Percentiles rank a stretch among this genome's conserved stretches.
phyloP scores from a whole-genome alignment of 2,329 filamentous ascomycete species.

The Neonectria magnoliae region DNA sequence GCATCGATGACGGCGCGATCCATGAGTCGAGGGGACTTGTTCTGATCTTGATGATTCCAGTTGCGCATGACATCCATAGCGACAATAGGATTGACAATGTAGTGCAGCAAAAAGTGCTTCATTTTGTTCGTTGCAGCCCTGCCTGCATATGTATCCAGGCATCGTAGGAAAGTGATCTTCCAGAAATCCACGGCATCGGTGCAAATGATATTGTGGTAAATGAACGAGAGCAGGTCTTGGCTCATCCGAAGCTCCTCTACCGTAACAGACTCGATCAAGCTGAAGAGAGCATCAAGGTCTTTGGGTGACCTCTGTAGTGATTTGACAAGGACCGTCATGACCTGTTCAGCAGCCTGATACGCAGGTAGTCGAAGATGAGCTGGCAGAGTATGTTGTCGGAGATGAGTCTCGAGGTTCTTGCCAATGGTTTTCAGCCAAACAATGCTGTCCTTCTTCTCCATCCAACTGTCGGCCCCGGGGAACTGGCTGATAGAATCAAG shows the following conservation, averaged over 20 bases:
- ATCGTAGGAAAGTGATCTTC: slow-evolving; percentile 82
- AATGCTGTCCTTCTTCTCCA: slow-evolving; percentile 71
- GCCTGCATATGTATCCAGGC: slow-evolving; percentile 86
- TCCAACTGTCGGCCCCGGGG: slow-evolving; percentile 73
- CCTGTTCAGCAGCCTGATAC: slow-evolving; percentile 87
- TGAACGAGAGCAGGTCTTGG: slow-evolving; percentile 80
- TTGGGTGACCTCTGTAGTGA: slow-evolving; percentile 79
- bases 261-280: slow-evolving; percentile 84
- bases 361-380: slow-evolving; percentile 81
- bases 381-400: slow-evolving; percentile 76
- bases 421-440: slow-evolving; percentile 73
- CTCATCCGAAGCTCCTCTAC: slow-evolving; percentile 82
- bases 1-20: slow-evolving; percentile 89
- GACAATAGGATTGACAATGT: slow-evolving; percentile 94
- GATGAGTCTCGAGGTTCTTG: slow-evolving; percentile 79
- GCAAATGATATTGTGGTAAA: slow-evolving; percentile 86
- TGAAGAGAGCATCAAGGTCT: slow-evolving; percentile 86
- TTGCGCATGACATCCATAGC: slow-evolving; percentile 94
- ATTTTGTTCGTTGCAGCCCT: slow-evolving; percentile 85
- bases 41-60: slow-evolving; percentile 69
- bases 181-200: slow-evolving; percentile 88
- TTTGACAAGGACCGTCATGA: slow-evolving; percentile 85
- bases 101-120: slow-evolving; percentile 91
- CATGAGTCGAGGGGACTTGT: slow-evolving; percentile 75
- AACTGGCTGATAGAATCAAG: slow-evolving; percentile 81